Base-by-base conservation (phyloP, 2,329 filamentous ascomycete species). In the Parastagonospora nodorum region DNA sequence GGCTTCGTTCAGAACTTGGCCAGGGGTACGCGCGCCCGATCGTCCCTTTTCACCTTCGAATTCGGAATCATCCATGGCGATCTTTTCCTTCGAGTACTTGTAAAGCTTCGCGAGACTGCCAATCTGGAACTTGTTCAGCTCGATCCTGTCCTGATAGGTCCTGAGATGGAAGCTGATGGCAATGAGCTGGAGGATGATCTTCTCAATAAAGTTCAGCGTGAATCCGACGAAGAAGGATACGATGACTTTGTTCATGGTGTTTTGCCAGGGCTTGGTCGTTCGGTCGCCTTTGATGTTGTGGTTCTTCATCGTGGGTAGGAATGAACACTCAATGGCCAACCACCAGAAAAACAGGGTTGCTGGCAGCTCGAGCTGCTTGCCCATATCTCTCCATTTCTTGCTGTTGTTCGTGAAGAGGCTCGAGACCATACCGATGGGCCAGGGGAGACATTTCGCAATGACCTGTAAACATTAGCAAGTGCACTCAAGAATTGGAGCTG, bases 361-460 rank as follows among this genome's bases (percentile, higher is more conserved):
- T 10, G 91, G 90, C 0, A 97, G 76, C 71, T 97, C 93, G 39
- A 97, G 82, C 62, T 92, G 86, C 51, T 87, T 87, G 15, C 90
- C 92, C 69, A 97, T 85, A 64, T 96, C 92, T 65, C 86, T 87
- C 92, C 92, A 97, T 71, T 97, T 97, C 77, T 94, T 96, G 66
- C 86, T 82, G 61, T 90, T 93, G 70, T 92, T 94, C 12, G 92
- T 94, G 66, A 91, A 87, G 5, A 93, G 78, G 63, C 87, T 90
- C 5, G 90, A 86, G 12, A 89, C 50, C 1, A 88, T 63, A 1
- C 84, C 83, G 35, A 88, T 81, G 0, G 82, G 78, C 61, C 78
- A 83, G 1, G 87, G 87, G 8, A 89, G 77, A 45, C 78, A 80
- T 72, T 88, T 88, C 7, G 86, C 82, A 11, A 87, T 75, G 42